Conservation (phyloP, 345 rosid genomes). For the Triadica sebifera region DNA sequence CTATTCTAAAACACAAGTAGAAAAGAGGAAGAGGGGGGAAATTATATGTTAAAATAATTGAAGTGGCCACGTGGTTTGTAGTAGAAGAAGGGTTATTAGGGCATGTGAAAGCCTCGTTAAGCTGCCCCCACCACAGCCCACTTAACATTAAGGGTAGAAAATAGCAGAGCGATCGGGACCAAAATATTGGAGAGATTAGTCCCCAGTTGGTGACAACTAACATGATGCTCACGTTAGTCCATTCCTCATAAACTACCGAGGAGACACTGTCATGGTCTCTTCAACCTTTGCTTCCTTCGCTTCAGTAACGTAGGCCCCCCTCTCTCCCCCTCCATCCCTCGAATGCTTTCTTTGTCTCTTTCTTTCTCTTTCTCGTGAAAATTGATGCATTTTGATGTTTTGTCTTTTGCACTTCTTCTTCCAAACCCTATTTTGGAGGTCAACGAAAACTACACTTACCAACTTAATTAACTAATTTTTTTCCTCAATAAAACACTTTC, state of each 20-base stretch:
- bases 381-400: not conserved
- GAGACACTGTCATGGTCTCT: slow-evolving; percentile 43
- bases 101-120: slow-evolving; percentile 52
- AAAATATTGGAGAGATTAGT: slow-evolving; percentile 13
- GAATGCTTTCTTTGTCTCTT: slow-evolving; percentile 9
- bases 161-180: slow-evolving; percentile 20
- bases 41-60: slow-evolving; percentile 22
- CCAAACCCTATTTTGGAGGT: slow-evolving; percentile 10
- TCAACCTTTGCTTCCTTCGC: slow-evolving; percentile 34
- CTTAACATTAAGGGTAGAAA: not conserved
- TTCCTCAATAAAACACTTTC: too few relatives aligned
- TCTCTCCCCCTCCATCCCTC: slow-evolving; percentile 1
- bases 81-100: slow-evolving; percentile 39
- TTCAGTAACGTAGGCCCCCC: slow-evolving; percentile 38
- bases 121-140: slow-evolving; percentile 36
- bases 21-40: too few relatives aligned
- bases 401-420: slow-evolving; percentile 8
- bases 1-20: too few relatives aligned
- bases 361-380: slow-evolving; percentile 47
- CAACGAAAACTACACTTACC: slow-evolving; percentile 32
- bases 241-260: slow-evolving; percentile 40
- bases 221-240: slow-evolving; percentile 60
- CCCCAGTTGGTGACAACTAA: slow-evolving; percentile 37
- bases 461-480: slow-evolving; percentile 8
- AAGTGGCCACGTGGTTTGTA: slow-evolving; percentile 54